These are phyloP conservation scores for Monosporascus cannonballus DNA, from an alignment of 2,329 filamentous ascomycete species.

Conservation along the genomic window DNA sequence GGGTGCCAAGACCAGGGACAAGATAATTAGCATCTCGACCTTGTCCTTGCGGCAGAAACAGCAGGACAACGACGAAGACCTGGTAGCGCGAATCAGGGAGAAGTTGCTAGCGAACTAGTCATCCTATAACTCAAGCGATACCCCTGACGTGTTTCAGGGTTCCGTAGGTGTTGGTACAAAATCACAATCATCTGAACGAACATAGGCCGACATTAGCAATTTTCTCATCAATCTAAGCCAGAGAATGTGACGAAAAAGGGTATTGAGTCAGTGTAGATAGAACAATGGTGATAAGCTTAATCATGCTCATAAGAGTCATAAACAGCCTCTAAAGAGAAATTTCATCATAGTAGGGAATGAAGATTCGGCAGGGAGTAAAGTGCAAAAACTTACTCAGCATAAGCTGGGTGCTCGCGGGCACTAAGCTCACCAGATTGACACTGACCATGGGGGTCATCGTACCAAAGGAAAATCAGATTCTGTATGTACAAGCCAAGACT, in stretches of 20 bases:
- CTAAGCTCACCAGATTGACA: conserved; percentile 4
- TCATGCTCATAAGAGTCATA: conserved; percentile 31
- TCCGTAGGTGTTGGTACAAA: too few relatives aligned
- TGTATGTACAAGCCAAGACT: conserved; percentile 19
- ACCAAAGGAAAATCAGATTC: conserved; percentile 12
- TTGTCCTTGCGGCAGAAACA: conserved; percentile 12
- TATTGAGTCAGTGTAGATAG: conserved; percentile 15
- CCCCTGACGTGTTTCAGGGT: too few relatives aligned
- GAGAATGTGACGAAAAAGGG: neutral
- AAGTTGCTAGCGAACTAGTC: conserved; percentile 12
- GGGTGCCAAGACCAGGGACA: conserved; percentile 59
- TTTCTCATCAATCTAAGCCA: neutral
- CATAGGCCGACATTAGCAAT: neutral
- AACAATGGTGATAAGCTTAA: conserved; percentile 29
- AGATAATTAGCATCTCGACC: conserved; percentile 41
- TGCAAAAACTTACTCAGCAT: conserved; percentile 12
- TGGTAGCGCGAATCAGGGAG: conserved; percentile 16
- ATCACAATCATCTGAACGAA: too few relatives aligned
- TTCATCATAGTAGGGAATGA: conserved; percentile 23
- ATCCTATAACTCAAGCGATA: neutral
- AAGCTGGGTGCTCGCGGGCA: neutral
- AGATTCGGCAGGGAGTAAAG: neutral
- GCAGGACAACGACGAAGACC: conserved; percentile 11
- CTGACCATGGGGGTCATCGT: conserved; percentile 3
- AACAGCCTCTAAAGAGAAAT: conserved; percentile 30